Evolutionary conservation across 2,329 filamentous ascomycete species (phyloP).

Genomic region (Curvularia spicifera): DNA sequence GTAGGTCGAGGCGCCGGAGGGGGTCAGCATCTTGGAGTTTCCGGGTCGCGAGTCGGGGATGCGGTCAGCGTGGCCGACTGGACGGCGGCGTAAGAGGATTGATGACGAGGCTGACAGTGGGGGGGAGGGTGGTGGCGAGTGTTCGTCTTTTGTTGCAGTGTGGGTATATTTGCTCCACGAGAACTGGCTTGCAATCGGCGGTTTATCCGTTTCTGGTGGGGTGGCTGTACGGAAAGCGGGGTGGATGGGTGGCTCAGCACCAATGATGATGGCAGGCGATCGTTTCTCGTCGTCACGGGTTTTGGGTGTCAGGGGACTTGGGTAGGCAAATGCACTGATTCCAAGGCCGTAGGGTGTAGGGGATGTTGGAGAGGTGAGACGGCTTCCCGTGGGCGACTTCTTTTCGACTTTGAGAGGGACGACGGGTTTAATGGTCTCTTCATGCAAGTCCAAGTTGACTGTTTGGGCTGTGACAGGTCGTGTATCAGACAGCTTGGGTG

Average conservation of each 20-base stretch:
- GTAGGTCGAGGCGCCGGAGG: slow-evolving; percentile 24
- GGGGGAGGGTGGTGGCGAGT: slow-evolving; percentile 53
- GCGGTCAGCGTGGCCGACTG: slow-evolving; percentile 35
- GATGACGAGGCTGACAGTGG: slow-evolving; percentile 41
- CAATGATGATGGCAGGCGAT: slow-evolving; percentile 18
- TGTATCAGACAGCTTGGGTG: slow-evolving; percentile 38
- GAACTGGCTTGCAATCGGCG: slow-evolving; percentile 35
- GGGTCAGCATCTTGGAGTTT: slow-evolving; percentile 23
- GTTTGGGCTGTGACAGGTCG: slow-evolving; percentile 37
- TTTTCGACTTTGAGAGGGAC: slow-evolving; percentile 52
- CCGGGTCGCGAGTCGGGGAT: slow-evolving; percentile 14
- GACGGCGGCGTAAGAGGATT: slow-evolving; percentile 44
- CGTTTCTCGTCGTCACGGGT: slow-evolving; percentile 26
- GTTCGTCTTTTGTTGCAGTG: slow-evolving; percentile 47
- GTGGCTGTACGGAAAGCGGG: slow-evolving; percentile 30
- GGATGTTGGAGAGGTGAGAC: slow-evolving; percentile 42
- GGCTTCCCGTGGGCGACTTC: slow-evolving; percentile 43
- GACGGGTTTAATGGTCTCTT: slow-evolving; percentile 52
- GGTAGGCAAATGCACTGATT: slow-evolving; percentile 36
- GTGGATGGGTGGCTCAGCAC: slow-evolving; percentile 24
- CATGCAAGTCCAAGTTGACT: slow-evolving; percentile 34
- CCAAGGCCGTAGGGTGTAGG: slow-evolving; percentile 34
- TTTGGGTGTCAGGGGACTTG: slow-evolving; percentile 40
- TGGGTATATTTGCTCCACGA: slow-evolving; percentile 47
- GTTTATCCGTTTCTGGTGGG: slow-evolving; percentile 35